Evolutionary conservation across 2,329 filamentous ascomycete species (phyloP), one percentile per base, ranked within the genome.

Genomic region (Microthyrium microscopicum): DNA sequence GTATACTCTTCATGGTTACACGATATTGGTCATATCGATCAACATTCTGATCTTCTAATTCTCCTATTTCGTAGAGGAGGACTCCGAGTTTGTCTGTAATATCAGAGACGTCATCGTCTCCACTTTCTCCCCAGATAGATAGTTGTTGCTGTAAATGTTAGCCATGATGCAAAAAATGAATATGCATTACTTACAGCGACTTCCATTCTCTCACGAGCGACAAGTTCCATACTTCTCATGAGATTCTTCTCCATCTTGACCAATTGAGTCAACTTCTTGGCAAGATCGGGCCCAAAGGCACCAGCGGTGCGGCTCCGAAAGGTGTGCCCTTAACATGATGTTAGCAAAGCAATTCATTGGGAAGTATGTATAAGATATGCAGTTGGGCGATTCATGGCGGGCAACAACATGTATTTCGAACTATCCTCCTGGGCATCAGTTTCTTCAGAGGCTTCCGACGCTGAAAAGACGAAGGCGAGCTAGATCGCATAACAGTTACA

Each of bases 191-290:
- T 51, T 79, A 93, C 84, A 51, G 89, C 89, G 44, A 94, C 87
- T 50, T 95, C 89, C 84, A 95, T 95, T 48, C 89, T 77, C 67
- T 98, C 89, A 51, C 84, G 77, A 29, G 84, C 84, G 34, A 95
- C 89, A 31, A 83, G 69, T 56, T 98, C 89, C 68, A 95, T 76
- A 55, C 84, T 94, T 57, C 89, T 83, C 89, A 98, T 98, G 37
- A 94, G 82, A 54, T 98, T 95, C 75, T 98, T 98, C 65, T 98
- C 89, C 89, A 98, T 98, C 73, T 98, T 98, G 42, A 98, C 89
- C 34, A 98, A 72, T 63, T 92, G 82, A 26, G 85, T 83, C 41
- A 98, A 76, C 70, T 98, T 98, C 71, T 93, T 94, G 38, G 89
- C 79, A 38, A 98, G 75, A 50, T 98, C 89, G 37, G 85, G 73